Evolutionary conservation across 805 yeast genomes (phyloP).

Genomic region (Babjeviella inositovora): DNA sequence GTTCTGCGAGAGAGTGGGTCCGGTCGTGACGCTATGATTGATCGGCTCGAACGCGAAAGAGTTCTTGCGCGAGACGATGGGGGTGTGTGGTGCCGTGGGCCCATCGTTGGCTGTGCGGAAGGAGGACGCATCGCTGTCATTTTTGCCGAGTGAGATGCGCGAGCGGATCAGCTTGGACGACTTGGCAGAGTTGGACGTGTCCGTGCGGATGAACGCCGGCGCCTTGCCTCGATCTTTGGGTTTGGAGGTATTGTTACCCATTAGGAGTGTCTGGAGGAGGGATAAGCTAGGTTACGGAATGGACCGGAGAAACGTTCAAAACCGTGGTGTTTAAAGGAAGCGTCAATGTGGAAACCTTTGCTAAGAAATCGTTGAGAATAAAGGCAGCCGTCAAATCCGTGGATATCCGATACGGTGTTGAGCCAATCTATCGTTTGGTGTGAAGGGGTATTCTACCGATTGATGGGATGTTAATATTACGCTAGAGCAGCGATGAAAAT

Average conservation of each 20-base stretch:
- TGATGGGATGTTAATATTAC: too few species aligned
- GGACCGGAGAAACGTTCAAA: too few species aligned
- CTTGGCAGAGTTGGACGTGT: constrained; percentile 33
- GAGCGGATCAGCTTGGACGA: constrained; percentile 29
- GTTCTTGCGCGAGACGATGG: constrained; percentile 8
- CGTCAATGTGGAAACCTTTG: too few species aligned
- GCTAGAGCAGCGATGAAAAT: too few species aligned
- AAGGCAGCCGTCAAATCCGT: too few species aligned
- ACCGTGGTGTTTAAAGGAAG: too few species aligned
- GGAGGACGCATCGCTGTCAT: constrained; percentile 11
- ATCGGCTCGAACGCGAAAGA: constrained; percentile 5
- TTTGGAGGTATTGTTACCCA: constrained; percentile 24
- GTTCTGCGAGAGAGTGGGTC: constrained; percentile 7
- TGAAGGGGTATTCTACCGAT: too few species aligned
- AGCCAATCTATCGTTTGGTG: too few species aligned
- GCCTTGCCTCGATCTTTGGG: constrained; percentile 11
- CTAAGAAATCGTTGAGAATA: too few species aligned
- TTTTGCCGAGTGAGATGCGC: constrained; percentile 10
- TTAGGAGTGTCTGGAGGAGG: constrained; percentile 5
- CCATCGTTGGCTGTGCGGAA: constrained; percentile 10
- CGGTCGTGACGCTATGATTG: constrained; percentile 2
- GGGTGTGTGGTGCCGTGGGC: constrained; percentile 7
- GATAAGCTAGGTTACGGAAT: too few species aligned
- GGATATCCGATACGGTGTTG: too few species aligned
- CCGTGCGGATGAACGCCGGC: constrained; percentile 34